Conservation (phyloP, 2,329 filamentous ascomycete species). For the Aspergillus novoparasiticus region DNA sequence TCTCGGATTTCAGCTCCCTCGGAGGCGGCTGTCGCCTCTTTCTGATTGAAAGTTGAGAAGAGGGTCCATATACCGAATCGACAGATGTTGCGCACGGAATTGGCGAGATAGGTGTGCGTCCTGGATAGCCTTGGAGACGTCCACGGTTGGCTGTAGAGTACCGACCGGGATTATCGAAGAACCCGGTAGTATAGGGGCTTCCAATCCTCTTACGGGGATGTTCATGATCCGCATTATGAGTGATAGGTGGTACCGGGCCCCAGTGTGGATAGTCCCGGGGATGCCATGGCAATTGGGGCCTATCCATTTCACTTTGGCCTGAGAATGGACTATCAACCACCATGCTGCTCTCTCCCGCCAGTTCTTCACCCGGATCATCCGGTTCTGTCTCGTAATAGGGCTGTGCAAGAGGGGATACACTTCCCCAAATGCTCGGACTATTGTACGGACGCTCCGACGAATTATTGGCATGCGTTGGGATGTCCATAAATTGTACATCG, state of each 20-base stretch:
- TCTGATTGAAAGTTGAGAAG: slow-evolving; percentile 22
- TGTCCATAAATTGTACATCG: slow-evolving; percentile 43
- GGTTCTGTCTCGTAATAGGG: slow-evolving; percentile 8
- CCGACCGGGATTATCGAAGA: slow-evolving; percentile 2
- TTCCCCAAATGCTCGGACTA: slow-evolving; percentile 12
- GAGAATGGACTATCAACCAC: slow-evolving; percentile 2
- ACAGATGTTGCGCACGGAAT: slow-evolving; percentile 13
- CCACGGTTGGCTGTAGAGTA: not conserved
- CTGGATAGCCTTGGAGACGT: slow-evolving; percentile 6
- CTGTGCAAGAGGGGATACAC: slow-evolving; percentile 12
- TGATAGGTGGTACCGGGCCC: slow-evolving; percentile 8
- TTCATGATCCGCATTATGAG: slow-evolving; percentile 10
- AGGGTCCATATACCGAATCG: slow-evolving; percentile 19
- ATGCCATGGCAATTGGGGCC: slow-evolving; percentile 8
- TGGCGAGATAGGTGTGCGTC: slow-evolving; percentile 12
- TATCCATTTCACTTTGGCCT: slow-evolving; percentile 5
- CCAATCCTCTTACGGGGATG: slow-evolving; percentile 4
- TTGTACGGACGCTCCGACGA: slow-evolving; percentile 12
- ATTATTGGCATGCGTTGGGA: slow-evolving; percentile 31
- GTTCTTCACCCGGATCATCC: slow-evolving; percentile 6
- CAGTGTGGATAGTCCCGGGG: slow-evolving; percentile 14
- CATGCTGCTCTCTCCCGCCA: slow-evolving; percentile 5
- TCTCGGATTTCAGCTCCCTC: slow-evolving; percentile 18
- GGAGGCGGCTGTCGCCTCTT: slow-evolving; percentile 27
- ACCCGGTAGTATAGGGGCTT: slow-evolving; percentile 10